Conservation (phyloP, 208 protist species). For the Endotrypanum monterogeii region DNA sequence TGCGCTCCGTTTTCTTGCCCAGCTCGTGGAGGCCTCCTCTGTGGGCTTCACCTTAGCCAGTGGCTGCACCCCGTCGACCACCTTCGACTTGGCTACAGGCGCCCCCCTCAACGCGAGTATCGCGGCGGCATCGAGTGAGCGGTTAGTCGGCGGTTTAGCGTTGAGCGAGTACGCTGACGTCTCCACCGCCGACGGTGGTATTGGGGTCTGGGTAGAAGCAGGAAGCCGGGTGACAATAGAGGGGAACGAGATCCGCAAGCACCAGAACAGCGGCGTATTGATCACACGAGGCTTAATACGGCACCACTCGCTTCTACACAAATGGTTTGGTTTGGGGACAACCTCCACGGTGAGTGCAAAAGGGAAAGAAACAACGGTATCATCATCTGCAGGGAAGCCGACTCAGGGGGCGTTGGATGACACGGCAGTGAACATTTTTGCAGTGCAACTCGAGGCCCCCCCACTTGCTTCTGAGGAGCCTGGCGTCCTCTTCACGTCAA, state of each 20-base stretch:
- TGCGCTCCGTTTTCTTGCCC: slow-evolving; percentile 47
- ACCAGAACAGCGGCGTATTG: slow-evolving; percentile 69
- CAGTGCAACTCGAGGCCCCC: slow-evolving; percentile 25
- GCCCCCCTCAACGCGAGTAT: neutral
- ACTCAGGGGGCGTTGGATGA: neutral
- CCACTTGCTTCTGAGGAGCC: slow-evolving; percentile 37
- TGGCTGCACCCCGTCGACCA: slow-evolving; percentile 33
- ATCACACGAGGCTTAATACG: slow-evolving; percentile 48
- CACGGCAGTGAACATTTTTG: slow-evolving; percentile 29
- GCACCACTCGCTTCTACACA: slow-evolving; percentile 53
- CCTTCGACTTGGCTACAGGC: neutral
- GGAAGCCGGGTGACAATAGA: slow-evolving; percentile 60
- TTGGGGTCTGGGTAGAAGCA: slow-evolving; percentile 77
- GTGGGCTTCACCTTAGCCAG: slow-evolving; percentile 55
- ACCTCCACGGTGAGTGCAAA: neutral
- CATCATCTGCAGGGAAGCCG: slow-evolving; percentile 2
- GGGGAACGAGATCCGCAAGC: slow-evolving; percentile 48
- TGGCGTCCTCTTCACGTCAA: slow-evolving; percentile 41
- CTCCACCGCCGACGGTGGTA: slow-evolving; percentile 70
- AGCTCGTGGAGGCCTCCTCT: slow-evolving; percentile 64
- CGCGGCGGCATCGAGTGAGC: neutral
- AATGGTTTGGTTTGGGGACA: slow-evolving; percentile 29
- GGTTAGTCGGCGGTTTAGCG: slow-evolving; percentile 35
- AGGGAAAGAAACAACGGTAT: slow-evolving; percentile 7
- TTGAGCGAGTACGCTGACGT: slow-evolving; percentile 53